Base-by-base conservation (phyloP, 2,329 filamentous ascomycete species). In the Aspergillus versicolor region DNA sequence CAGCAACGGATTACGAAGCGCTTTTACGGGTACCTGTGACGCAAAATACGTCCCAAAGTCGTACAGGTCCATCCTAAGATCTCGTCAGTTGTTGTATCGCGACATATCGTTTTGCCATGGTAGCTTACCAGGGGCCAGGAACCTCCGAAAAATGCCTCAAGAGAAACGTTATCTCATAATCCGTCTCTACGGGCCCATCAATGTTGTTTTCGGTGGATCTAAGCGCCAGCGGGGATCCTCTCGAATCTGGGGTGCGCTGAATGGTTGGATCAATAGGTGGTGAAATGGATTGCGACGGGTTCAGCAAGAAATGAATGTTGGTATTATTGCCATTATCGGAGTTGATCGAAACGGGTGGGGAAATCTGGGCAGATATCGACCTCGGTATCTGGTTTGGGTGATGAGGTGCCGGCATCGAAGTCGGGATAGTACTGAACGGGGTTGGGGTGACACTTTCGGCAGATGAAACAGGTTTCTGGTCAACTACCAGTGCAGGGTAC, bases 71-170 rank as follows among this genome's bases (percentile, higher is more conserved):
- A 76, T 73, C 76, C 75, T 77, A 55, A 44, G 38, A 40, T 44
- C 52, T 30, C 42, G 48, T 67, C 56, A 65, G 57, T 22, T 15
- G 27, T 42, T 30, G 21, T n/a, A 32, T 7, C n/a, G n/a, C 32
- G 15, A 38, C 17, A 19, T 13, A 22, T 17, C 3, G 27, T 11
- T 11, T 5, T 45, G 8, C 13, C 7, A 27, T 34, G 17, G 13
- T 5, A 15, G 52, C 76, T 65, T 67, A 80, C 84, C 84, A 87
- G 62, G 82, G 80, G 6, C 83, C 84, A 22, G 84, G 79, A 0
- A 79, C 79, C 69, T 87, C 83, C 3, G 82, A 81, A 65, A 85
- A 87, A 68, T 85, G 83, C 24, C 84, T 75, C 49, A 86, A 72
- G 1, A 87, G 74, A 63, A 83, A 86, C n/a, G 83, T 80, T 56